Base-by-base conservation (phyloP, 75 land plant species). In the Cunninghamia lanceolata region DNA sequence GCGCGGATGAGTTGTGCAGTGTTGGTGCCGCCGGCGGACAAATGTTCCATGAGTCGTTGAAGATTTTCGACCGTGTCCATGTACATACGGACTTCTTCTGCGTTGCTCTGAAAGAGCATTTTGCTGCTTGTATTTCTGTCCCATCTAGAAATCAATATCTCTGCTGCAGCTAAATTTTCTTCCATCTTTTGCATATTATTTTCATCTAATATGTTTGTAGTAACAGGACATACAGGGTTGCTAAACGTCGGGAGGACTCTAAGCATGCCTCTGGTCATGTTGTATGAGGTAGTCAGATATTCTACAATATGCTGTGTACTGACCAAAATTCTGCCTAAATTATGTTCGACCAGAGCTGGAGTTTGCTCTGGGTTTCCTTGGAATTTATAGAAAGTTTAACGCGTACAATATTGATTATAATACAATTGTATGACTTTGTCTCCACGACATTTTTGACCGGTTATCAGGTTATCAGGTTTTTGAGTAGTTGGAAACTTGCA, bases 1-100 rank as follows among this genome's bases (percentile, higher is more conserved):
- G 95, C 93, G 3, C 89, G 87, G 14, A 94, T 89, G 56, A 94
- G 91, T 35, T 71, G 46, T 30, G 47, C 84, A 28, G 90, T 85
- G 66, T 82, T 63, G 38, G 53, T 50, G 1, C 88, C 39, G 2
- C 38, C 14, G 46, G 63, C 42, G 40, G 83, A 47, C 35, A 87
- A 88, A 76, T 75, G 63, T 19, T 86, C 87, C 93, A 93, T 93
- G 42, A 89, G 85, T 53, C 32, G 8, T 28, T 89, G 90, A 14
- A 94, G 86, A 45, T 86, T 88, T 43, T 53, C 54, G 35, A 94
- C 89, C 0, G 63, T 21, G 25, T 56, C 63, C 25, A 56, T 56
- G 63, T 56, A 93, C 70, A 66, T 54, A 19, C 43, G 47, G n/a
- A 89, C 94, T 17, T 93, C 95, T 2, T 73, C 46, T 4, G 88